Base-by-base conservation (phyloP, 345 rosid genomes). In the Hypericum perforatum region DNA sequence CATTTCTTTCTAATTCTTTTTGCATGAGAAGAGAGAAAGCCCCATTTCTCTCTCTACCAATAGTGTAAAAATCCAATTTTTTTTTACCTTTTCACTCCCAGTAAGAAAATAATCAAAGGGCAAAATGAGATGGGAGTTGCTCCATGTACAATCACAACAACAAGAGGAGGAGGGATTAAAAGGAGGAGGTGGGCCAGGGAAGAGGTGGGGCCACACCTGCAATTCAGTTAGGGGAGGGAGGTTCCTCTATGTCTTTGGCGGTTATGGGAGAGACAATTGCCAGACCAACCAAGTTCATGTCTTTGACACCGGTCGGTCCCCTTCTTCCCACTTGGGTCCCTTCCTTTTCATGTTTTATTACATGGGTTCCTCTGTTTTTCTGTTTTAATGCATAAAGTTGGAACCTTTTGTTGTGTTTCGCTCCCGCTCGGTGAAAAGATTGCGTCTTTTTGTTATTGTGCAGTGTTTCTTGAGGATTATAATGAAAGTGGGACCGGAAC, bases 201-300 rank as follows among this genome's bases (percentile, higher is more conserved):
- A 84, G 69, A 80, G 95, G 80, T 94, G 99, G 95, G 97, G 99
- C 39, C 97, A 94, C 69, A 82, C 97, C 48, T 82, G 89, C 64
- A 94, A 94, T 91, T 75, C 95, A 70, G 69, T 86, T 56, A 82
- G 75, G 70, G 89, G 94, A 37, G 97, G 94, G 45, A 82, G 82
- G 69, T 78, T 85, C 74, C 82, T 94, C 53, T 94, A 85, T 55
- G 82, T 94, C 22, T 89, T 89, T 52, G 97, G 99, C 66, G 95
- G 95, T 40, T 89, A 89, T 69, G 94, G 91, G 61, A 71, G 65
- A 65, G 91, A 88, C 64, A 86, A 86, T 76, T 77, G 99, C 74
- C 97, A 94, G 64, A 94, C 99, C 62, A 89, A 89, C 78, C 94
- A 76, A 76, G 97, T 92, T 60, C 91, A 86, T 69, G 87, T 84